A percentile compares a stretch with the other conserved stretches of the same genome.
phyloP scores from a whole-genome alignment of 345 rosid genomes.

The Ricinus communis region DNA sequence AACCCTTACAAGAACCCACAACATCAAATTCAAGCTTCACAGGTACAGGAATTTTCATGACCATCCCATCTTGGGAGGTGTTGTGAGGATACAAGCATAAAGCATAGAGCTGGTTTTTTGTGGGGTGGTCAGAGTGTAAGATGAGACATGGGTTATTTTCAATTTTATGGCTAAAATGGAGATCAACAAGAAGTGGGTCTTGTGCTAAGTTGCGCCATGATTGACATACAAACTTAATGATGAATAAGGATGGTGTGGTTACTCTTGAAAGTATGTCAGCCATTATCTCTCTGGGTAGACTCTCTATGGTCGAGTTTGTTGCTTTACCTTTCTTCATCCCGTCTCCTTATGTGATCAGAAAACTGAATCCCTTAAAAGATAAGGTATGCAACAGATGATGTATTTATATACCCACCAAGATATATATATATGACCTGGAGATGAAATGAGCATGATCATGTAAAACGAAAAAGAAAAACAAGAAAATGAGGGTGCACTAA shows the following conservation, averaged over 20 bases:
- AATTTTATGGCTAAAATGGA: conserved; percentile 20
- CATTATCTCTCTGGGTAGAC: conserved; percentile 28
- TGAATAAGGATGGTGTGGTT: conserved; percentile 7
- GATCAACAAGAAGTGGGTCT: conserved; percentile 34
- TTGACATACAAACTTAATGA: conserved; percentile 44
- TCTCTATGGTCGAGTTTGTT: conserved; percentile 20
- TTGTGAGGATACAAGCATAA: conserved; percentile 37
- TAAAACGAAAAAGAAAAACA: no score
- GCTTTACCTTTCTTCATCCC: not conserved
- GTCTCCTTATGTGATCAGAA: no score
- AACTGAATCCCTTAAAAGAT: no score
- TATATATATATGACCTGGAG: no score
- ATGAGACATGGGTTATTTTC: conserved; percentile 51
- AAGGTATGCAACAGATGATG: no score
- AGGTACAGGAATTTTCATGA: conserved; percentile 42
- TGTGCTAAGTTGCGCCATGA: conserved; percentile 50
- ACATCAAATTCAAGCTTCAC: conserved; percentile 51
- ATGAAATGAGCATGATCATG: no score
- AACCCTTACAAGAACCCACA: conserved; percentile 63
- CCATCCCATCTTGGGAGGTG: conserved; percentile 21
- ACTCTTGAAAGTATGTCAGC: conserved; percentile 35
- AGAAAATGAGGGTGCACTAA: no score
- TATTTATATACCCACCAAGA: no score
- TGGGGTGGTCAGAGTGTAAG: conserved; percentile 55
- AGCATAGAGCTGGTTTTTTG: conserved; percentile 51